Conservation (phyloP, 2,329 filamentous ascomycete genomes). For the Colletotrichum musae region DNA sequence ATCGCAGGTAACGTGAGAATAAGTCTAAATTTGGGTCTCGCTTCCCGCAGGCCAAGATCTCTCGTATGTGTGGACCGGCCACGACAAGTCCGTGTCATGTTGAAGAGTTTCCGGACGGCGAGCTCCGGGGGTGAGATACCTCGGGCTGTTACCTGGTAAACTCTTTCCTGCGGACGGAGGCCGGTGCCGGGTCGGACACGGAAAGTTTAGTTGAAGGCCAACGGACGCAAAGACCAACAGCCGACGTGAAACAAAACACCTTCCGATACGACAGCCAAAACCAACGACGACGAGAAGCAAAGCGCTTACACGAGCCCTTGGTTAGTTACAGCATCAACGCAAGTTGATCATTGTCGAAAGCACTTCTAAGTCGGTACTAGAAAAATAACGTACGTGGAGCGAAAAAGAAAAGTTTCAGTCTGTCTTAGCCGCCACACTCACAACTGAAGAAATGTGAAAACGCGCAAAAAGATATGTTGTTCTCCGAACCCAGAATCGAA, state of each 20-base stretch:
- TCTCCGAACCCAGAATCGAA: slow-evolving; percentile 32
- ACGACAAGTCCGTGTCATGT: not conserved
- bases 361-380: not conserved
- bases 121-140: not conserved
- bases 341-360: too few species aligned
- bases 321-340: too few species aligned
- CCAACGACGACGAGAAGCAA: not conserved
- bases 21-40: not conserved
- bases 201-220: not conserved
- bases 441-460: not conserved
- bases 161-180: not conserved
- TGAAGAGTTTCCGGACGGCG: not conserved
- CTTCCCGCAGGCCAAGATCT: not conserved
- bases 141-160: not conserved
- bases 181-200: slow-evolving; percentile 4
- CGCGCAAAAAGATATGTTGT: not conserved
- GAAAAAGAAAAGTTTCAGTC: not conserved
- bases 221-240: not conserved
- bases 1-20: not conserved
- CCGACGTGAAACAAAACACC: not conserved
- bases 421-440: too few species aligned
- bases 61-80: not conserved
- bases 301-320: not conserved
- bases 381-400: not conserved
- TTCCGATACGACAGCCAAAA: not conserved